phyloP scores from a whole-genome alignment of 352 stramenopile species.

The Phytophthora parvispora region DNA sequence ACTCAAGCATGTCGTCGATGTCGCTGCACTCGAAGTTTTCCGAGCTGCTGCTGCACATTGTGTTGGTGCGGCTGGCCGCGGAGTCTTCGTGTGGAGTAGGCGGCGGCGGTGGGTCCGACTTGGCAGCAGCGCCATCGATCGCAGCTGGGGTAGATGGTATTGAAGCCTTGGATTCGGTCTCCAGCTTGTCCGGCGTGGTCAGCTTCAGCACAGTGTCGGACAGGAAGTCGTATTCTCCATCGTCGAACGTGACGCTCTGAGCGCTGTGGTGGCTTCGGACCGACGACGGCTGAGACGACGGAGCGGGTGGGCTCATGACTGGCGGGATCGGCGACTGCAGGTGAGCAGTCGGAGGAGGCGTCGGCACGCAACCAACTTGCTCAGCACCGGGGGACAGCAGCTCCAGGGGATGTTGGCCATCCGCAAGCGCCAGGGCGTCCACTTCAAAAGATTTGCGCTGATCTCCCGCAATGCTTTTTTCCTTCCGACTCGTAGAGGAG shows the following conservation, averaged over 20 bases:
- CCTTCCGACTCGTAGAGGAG: slow-evolving; percentile 18
- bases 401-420: slow-evolving; percentile 18
- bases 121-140: background rate
- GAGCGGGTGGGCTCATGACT: slow-evolving; percentile 17
- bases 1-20: slow-evolving; percentile 84
- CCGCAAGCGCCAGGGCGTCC: background rate
- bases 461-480: slow-evolving; percentile 19
- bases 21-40: slow-evolving; percentile 50
- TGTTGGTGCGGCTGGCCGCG: slow-evolving; percentile 13
- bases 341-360: slow-evolving; percentile 20
- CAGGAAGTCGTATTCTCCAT: slow-evolving; percentile 20
- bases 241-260: slow-evolving; percentile 4
- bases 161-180: slow-evolving; percentile 8
- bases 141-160: background rate
- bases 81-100: slow-evolving; percentile 2
- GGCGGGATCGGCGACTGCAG: slow-evolving; percentile 36
- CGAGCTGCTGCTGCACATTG: slow-evolving; percentile 35
- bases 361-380: slow-evolving; percentile 19
- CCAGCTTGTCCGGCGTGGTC: slow-evolving; percentile 20
- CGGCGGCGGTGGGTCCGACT: background rate
- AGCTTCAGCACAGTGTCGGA: slow-evolving; percentile 29
- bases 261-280: slow-evolving; percentile 15
- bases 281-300: slow-evolving; percentile 4
- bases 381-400: slow-evolving; percentile 37
- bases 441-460: slow-evolving; percentile 10